Percentiles rank a stretch among this genome's conserved stretches.
phyloP scores from a whole-genome alignment of 257 asterid species.

The Gardenia jasminoides region DNA sequence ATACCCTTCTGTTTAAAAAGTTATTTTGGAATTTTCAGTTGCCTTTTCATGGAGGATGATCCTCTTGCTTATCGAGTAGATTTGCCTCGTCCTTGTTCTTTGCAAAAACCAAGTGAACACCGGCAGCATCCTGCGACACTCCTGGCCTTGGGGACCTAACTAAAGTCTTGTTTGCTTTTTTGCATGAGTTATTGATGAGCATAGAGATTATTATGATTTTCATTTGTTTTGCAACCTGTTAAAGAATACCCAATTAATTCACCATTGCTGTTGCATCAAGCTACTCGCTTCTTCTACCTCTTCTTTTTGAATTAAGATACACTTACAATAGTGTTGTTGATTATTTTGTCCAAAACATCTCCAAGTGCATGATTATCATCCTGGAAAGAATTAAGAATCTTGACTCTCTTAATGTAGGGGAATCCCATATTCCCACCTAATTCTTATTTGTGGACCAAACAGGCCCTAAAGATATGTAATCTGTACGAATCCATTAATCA shows the following conservation, averaged over 20 bases:
- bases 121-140: neutral
- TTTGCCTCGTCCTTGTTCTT: conserved; percentile 8
- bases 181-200: no score
- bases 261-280: no score
- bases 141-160: neutral
- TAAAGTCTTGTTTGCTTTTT: no score
- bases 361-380: neutral
- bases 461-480: neutral
- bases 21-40: conserved; percentile 9
- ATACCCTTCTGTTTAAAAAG: conserved; percentile 8
- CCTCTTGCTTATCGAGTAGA: conserved; percentile 1
- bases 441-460: neutral
- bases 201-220: no score
- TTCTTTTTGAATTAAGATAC: neutral
- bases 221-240: no score
- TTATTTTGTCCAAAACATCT: neutral
- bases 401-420: neutral
- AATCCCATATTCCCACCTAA: neutral
- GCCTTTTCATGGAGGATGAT: neutral
- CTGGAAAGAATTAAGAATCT: neutral
- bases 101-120: neutral
- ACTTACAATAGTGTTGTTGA: neutral
- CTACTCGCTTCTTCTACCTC: no score
- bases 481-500: neutral
- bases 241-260: no score